These are phyloP conservation scores for Aspergillus cristatus DNA, from an alignment of 495 filamentous ascomycete species.

Conservation along the genomic window DNA sequence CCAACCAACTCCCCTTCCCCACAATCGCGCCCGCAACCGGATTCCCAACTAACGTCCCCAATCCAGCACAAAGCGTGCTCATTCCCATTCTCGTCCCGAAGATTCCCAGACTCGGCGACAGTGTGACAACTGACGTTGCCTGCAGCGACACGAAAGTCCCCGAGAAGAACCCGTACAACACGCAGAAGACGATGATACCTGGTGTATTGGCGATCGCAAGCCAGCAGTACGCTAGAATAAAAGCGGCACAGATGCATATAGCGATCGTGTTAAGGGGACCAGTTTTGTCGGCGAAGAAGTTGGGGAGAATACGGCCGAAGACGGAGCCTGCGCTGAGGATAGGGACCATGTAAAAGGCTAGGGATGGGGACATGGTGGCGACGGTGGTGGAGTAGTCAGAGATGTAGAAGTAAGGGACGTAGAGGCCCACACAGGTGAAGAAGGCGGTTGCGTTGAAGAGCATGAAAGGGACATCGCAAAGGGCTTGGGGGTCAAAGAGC, in stretches of 20 bases:
- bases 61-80: slow-evolving; percentile 33
- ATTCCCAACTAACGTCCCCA: slow-evolving; percentile 48
- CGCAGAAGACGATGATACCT: slow-evolving; percentile 28
- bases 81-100: slow-evolving; percentile 53
- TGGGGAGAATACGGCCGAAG: slow-evolving; percentile 35
- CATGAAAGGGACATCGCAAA: slow-evolving; percentile 26
- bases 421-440: slow-evolving; percentile 27
- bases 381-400: slow-evolving; percentile 14
- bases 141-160: slow-evolving; percentile 25
- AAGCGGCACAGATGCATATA: slow-evolving; percentile 14
- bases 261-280: slow-evolving; percentile 26
- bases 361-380: slow-evolving; percentile 8
- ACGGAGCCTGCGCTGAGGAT: slow-evolving; percentile 39
- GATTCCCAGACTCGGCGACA: slow-evolving; percentile 30
- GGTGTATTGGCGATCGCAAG: slow-evolving; percentile 19
- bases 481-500: slow-evolving; percentile 25
- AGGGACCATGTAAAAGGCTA: slow-evolving; percentile 37
- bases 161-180: slow-evolving; percentile 34
- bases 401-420: slow-evolving; percentile 38
- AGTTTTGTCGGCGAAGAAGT: slow-evolving; percentile 29
- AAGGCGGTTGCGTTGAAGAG: slow-evolving; percentile 20
- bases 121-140: slow-evolving; percentile 10
- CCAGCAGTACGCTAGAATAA: slow-evolving; percentile 26
- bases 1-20: too few species aligned
- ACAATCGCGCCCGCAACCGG: slow-evolving; percentile 50